These are phyloP conservation scores for Elsinoe australis DNA, from an alignment of 2,329 filamentous ascomycete genomes.

Conservation along the genomic window DNA sequence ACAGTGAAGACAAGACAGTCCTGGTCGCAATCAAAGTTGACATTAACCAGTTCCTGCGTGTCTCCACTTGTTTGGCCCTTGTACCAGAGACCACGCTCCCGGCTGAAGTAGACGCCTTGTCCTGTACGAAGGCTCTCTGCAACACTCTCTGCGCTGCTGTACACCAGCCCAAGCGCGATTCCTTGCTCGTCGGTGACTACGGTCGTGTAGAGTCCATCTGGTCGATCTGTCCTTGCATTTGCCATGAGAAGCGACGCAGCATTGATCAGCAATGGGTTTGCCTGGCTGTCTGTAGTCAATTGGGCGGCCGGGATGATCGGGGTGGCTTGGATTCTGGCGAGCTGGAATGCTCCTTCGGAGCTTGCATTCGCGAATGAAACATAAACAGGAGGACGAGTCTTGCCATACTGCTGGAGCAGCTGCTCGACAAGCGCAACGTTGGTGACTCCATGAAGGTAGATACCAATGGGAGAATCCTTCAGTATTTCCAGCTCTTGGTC, in stretches of 20 bases:
- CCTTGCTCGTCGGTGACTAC: slow-evolving; percentile 85
- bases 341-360: slow-evolving; percentile 34
- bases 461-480: slow-evolving; percentile 36
- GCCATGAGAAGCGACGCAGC: slow-evolving; percentile 64
- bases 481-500: slow-evolving; percentile 36
- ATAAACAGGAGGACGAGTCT: slow-evolving; percentile 43
- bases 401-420: slow-evolving; percentile 45
- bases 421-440: slow-evolving; percentile 37
- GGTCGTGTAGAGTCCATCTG: slow-evolving; percentile 79
- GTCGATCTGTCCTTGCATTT: slow-evolving; percentile 70
- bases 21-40: slow-evolving; percentile 86
- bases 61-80: slow-evolving; percentile 94
- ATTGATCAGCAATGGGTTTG: slow-evolving; percentile 54
- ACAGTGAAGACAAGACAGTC: slow-evolving; percentile 89
- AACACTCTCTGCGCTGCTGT: slow-evolving; percentile 87
- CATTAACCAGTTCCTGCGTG: slow-evolving; percentile 76
- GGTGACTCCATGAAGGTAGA: slow-evolving; percentile 36
- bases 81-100: slow-evolving; percentile 91
- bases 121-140: slow-evolving; percentile 75
- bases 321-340: slow-evolving; percentile 46
- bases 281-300: slow-evolving; percentile 58
- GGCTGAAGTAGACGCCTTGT: slow-evolving; percentile 86
- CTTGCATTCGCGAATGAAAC: slow-evolving; percentile 40
- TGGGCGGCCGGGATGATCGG: slow-evolving; percentile 65
- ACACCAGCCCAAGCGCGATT: slow-evolving; percentile 78